Conservation (phyloP, 805 yeast species). For the Lipomyces spencermartinsiae region DNA sequence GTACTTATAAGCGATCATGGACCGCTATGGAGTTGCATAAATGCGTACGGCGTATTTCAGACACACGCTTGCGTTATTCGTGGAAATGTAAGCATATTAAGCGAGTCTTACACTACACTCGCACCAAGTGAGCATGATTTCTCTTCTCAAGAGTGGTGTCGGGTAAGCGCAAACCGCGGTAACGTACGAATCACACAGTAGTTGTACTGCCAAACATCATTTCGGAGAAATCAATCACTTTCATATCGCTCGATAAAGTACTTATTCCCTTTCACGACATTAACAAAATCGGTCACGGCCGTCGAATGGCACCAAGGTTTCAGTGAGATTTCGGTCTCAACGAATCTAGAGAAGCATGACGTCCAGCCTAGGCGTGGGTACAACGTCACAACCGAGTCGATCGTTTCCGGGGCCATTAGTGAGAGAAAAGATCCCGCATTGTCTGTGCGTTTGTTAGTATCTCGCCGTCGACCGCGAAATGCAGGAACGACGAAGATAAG, state of each 20-base stretch:
- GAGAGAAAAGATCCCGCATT: constrained; percentile 14
- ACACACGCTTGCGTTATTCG: not conserved
- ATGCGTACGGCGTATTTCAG: not conserved
- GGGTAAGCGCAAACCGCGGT: no score
- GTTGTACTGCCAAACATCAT: not conserved
- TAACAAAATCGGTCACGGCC: constrained; percentile 23
- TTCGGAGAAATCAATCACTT: not conserved
- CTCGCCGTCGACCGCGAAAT: not conserved
- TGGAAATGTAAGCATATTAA: no score
- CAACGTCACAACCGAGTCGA: constrained; percentile 32
- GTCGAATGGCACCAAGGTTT: constrained; percentile 42
- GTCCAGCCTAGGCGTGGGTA: constrained; percentile 39
- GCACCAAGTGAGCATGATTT: no score
- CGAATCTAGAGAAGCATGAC: constrained; percentile 36
- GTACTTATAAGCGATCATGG: not conserved
- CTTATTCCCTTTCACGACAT: constrained; percentile 17
- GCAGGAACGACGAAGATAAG: not conserved
- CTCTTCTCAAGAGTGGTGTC: not conserved
- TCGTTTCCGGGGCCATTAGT: constrained; percentile 33
- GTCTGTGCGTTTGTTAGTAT: not conserved
- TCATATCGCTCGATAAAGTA: constrained; percentile 19
- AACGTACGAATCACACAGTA: no score
- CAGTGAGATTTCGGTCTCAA: constrained; percentile 33
- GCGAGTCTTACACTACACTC: not conserved
- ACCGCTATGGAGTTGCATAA: not conserved